A percentile compares a stretch with the other conserved stretches of the same genome.
Evolutionary conservation across 768 basidiomycete genomes (phyloP).

Genomic region (Sistotremastrum niveocremeum): DNA sequence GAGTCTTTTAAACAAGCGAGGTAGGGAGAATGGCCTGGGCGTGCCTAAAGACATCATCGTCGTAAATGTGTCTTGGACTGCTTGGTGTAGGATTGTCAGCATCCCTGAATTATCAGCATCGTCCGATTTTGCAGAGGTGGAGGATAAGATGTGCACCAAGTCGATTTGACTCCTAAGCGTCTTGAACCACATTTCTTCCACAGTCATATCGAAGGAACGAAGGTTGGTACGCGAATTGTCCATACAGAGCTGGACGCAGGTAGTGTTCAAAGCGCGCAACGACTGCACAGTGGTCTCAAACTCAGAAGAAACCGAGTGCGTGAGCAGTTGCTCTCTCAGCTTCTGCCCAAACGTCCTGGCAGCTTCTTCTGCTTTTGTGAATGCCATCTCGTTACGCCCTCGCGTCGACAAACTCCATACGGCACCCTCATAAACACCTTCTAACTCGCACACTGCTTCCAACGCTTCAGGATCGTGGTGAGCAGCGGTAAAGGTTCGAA

Average conservation of each 20-base stretch:
- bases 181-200: conserved; percentile 86
- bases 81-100: conserved; percentile 45
- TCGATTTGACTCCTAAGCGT: conserved; percentile 73
- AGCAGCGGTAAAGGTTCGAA: conserved; percentile 40
- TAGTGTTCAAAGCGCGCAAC: too few relatives aligned
- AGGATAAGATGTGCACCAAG: conserved; percentile 57
- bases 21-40: conserved; percentile 73
- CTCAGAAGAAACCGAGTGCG: too few relatives aligned
- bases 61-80: conserved; percentile 76
- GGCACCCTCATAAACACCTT: conserved; percentile 57
- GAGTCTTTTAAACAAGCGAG: conserved; percentile 81
- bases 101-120: conserved; percentile 13
- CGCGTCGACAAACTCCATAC: conserved; percentile 66
- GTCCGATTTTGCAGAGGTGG: conserved; percentile 16
- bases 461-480: conserved; percentile 44
- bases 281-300: too few relatives aligned
- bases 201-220: conserved; percentile 22
- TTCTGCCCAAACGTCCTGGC: conserved; percentile 2
- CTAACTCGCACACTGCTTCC: conserved; percentile 50
- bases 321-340: too few relatives aligned
- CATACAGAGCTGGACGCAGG: conserved; percentile 50
- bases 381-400: conserved; percentile 49
- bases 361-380: conserved; percentile 44
- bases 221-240: conserved; percentile 38
- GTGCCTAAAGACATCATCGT: conserved; percentile 77